Evolutionary conservation across 768 basidiomycete species (phyloP).

Genomic region (Mycena galericulata): DNA sequence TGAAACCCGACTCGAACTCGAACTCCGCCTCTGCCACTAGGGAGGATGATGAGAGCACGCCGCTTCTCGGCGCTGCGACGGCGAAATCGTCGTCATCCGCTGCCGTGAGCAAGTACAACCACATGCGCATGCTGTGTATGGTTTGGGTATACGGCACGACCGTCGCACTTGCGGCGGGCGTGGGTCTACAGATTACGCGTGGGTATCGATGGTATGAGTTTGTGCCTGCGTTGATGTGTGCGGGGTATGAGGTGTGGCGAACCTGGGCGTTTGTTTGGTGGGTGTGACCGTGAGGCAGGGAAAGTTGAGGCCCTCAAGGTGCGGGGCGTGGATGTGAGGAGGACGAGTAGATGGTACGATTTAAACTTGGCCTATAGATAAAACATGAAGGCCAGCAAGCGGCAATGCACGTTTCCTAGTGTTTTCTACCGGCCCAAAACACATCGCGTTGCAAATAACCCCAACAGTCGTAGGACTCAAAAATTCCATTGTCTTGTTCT

Average conservation of each 20-base stretch:
- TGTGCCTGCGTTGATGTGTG: constrained; percentile 11
- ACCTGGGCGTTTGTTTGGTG: constrained; percentile 23
- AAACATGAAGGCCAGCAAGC: no score
- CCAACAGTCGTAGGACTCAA: no score
- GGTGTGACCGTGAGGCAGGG: constrained; percentile 8
- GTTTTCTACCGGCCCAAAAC: no score
- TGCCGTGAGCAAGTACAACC: constrained; percentile 5
- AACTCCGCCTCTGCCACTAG: not conserved
- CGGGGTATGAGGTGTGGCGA: constrained; percentile 12
- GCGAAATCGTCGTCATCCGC: not conserved
- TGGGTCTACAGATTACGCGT: constrained; percentile 5
- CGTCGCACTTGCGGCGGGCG: not conserved
- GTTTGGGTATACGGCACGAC: constrained; percentile 17
- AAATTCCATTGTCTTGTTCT: no score
- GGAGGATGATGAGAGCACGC: constrained; percentile 6
- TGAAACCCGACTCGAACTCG: constrained; percentile 1
- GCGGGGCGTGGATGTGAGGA: not conserved
- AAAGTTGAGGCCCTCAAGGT: not conserved
- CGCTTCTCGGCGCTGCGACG: constrained; percentile 4
- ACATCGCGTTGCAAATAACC: no score
- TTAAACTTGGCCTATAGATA: no score
- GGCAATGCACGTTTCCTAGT: no score
- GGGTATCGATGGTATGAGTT: constrained; percentile 16
- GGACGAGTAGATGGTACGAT: no score
- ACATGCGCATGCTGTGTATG: constrained; percentile 5